Evolutionary conservation across 495 filamentous ascomycete genomes (phyloP), one percentile per base, ranked within the genome.

Genomic region (Glonium stellatum): DNA sequence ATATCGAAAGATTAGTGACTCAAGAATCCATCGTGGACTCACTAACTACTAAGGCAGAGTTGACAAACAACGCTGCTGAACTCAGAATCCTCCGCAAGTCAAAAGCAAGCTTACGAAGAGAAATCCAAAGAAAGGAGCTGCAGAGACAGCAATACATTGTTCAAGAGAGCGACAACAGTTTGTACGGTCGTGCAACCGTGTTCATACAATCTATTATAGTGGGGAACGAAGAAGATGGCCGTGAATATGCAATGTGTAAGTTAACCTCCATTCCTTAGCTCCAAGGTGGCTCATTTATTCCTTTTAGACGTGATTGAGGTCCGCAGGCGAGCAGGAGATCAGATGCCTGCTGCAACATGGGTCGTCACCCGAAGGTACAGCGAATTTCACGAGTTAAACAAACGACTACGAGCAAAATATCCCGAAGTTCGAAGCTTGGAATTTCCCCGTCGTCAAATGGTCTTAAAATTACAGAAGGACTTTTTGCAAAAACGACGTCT

Each of bases 91-190:
- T 99, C 35, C 84, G 88, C 37, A 99, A 99, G 71, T 96, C 92
- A 3, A 96, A 92, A 69, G 84, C 88, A 15, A 97, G 92, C 70
- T 78, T 99, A 59, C 85, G 95, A 67, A 80, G 92, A 44, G 95
- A 99, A 70, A 90, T 96, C 39, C 81, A 89, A 41, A 83, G 93
- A 31, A 97, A 97, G 71, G 93, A 97, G 73, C 79, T 99, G 68
- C 95, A 99, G 73, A 80, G 90, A 42, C 92, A 96, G 73, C 95
- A 97, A 71, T 99, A 97, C 66, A 90, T 95, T 62, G 85, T 97
- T 41, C 95, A 99, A 71, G 92, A 97, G 71, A 96, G 90, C 69
- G 95, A 97, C 67, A 99, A 97, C 72, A 96, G 91, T 71, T 77
- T 99, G 42, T 97, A 93, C 71, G 93, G 93, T 15, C 87, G 93